Conservation (phyloP, 116 monocot genomes). For the Posidonia oceanica region DNA sequence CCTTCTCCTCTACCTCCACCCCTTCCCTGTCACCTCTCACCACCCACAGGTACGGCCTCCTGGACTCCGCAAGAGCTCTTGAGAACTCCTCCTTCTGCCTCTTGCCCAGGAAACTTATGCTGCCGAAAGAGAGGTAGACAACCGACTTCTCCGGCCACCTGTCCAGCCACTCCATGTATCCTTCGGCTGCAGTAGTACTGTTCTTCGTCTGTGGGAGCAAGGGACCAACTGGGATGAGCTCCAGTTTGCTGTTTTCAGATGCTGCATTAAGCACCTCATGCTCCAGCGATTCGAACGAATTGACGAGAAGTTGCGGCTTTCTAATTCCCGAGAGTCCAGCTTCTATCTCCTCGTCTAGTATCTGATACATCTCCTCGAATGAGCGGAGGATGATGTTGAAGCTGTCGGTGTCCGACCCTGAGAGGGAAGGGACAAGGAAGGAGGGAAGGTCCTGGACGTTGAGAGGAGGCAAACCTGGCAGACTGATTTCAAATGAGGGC, state of each 20-base stretch:
- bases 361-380: conserved; percentile 14
- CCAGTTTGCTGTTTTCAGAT: not conserved
- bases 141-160: conserved; percentile 1
- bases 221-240: conserved; percentile 25
- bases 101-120: not conserved
- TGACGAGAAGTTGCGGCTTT: conserved; percentile 30
- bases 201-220: conserved; percentile 1
- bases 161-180: conserved; percentile 11
- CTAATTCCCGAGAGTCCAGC: not conserved
- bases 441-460: conserved; percentile 38
- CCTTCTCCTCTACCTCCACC: too few species aligned
- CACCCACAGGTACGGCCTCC: too few species aligned
- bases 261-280: conserved; percentile 3
- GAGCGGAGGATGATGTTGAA: conserved; percentile 1
- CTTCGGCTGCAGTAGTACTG: not conserved
- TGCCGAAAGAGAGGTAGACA: conserved; percentile 10
- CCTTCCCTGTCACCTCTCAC: too few species aligned
- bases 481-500: not conserved
- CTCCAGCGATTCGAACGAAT: conserved; percentile 53
- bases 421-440: conserved; percentile 10
- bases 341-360: conserved; percentile 1
- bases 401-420: not conserved
- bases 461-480: conserved; percentile 31
- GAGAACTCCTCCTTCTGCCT: conserved; percentile 6
- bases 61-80: not conserved